Conservation (phyloP, 2,329 filamentous ascomycete species). For the Rhynchosporium agropyri region DNA sequence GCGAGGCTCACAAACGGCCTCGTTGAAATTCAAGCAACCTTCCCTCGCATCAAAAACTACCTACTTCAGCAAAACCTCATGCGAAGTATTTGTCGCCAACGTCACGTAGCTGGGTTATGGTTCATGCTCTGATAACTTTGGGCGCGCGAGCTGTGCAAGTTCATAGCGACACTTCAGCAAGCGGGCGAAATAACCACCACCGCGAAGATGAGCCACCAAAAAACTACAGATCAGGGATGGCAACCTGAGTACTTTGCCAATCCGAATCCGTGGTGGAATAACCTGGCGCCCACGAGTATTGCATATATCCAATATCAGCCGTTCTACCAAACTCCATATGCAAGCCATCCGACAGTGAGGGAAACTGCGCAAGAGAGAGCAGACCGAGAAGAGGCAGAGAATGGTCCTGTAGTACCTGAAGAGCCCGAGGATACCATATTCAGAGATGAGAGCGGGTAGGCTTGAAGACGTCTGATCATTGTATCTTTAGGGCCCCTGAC, state of each 20-base stretch:
- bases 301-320: neutral
- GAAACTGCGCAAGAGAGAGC: neutral
- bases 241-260: constrained; percentile 11
- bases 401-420: neutral
- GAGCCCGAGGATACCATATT: constrained; percentile 5
- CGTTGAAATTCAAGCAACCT: neutral
- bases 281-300: neutral
- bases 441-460: neutral
- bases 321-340: neutral
- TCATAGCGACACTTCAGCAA: neutral
- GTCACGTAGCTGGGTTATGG: no score
- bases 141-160: no score
- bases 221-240: neutral
- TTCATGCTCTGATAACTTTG: no score
- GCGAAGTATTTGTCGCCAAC: neutral
- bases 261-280: constrained; percentile 3
- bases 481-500: neutral
- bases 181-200: neutral
- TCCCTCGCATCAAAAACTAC: neutral
- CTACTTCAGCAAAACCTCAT: neutral
- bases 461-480: neutral
- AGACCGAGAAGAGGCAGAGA: neutral
- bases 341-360: neutral
- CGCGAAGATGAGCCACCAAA: constrained; percentile 3
- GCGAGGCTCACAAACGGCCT: constrained; percentile 15